Evolutionary conservation across 768 basidiomycete genomes (phyloP).

Genomic region (Chlorophyllum brunneum): DNA sequence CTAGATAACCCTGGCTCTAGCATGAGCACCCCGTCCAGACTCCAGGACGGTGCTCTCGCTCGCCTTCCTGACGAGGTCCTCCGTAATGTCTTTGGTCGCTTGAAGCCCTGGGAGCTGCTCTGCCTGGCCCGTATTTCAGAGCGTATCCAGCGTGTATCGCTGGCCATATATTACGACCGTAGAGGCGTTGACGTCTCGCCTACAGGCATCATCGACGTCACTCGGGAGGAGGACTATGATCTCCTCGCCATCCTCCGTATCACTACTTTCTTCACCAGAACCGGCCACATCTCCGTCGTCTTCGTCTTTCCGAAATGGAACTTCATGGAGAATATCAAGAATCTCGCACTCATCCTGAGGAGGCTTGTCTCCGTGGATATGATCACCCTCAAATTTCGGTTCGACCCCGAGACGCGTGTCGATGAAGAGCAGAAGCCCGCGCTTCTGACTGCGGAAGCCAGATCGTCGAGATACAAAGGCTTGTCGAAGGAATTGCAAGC

Average conservation of each 20-base stretch:
- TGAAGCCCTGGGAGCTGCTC: slow-evolving; percentile 13
- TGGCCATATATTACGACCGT: slow-evolving; percentile 11
- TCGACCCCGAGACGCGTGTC: slow-evolving; percentile 9
- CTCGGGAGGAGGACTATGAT: slow-evolving; percentile 12
- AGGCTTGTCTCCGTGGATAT: slow-evolving; percentile 12
- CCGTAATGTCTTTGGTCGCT: slow-evolving; percentile 6
- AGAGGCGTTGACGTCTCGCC: slow-evolving; percentile 14
- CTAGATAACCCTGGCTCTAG: neutral
- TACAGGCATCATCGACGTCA: slow-evolving; percentile 10
- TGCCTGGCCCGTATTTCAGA: slow-evolving; percentile 11
- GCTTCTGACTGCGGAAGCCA: slow-evolving; percentile 10
- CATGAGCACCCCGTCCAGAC: slow-evolving; percentile 6
- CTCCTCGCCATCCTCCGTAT: slow-evolving; percentile 11
- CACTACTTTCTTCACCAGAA: slow-evolving; percentile 12
- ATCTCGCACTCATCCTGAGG: slow-evolving; percentile 10
- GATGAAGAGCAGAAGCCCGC: slow-evolving; percentile 5
- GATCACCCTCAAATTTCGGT: slow-evolving; percentile 12
- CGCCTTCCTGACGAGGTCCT: slow-evolving; percentile 5
- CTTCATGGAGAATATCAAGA: slow-evolving; percentile 13
- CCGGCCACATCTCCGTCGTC: slow-evolving; percentile 13
- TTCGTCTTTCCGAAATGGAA: slow-evolving; percentile 14
- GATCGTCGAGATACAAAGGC: slow-evolving; percentile 9
- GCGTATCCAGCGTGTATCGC: slow-evolving; percentile 12
- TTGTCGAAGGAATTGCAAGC: slow-evolving; percentile 9
- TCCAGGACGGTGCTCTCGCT: slow-evolving; percentile 10